Conservation (phyloP, 2,329 filamentous ascomycete species). For the Gliomastix tumulicola region DNA sequence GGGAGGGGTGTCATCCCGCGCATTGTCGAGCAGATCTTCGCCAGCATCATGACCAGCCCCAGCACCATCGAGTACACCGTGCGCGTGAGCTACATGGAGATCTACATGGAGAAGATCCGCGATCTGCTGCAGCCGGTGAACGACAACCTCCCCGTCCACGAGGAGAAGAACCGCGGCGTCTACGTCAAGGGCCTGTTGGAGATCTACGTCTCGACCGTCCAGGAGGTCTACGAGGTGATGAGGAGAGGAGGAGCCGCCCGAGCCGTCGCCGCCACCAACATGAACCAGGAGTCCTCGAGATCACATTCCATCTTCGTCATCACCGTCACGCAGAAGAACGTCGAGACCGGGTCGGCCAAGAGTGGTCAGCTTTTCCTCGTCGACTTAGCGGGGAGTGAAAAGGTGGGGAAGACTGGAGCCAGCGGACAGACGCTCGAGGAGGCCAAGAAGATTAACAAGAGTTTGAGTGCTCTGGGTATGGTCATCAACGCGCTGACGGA, state of each 20-base stretch:
- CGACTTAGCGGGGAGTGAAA: constrained; percentile 96
- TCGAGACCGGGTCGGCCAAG: constrained; percentile 92
- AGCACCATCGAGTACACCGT: constrained; percentile 98
- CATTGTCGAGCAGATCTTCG: constrained; percentile 96
- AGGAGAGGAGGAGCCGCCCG: constrained; percentile 82
- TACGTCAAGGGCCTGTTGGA: constrained; percentile 94
- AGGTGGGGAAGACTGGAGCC: constrained; percentile 96
- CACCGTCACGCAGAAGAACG: constrained; percentile 94
- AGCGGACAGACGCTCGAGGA: constrained; percentile 96
- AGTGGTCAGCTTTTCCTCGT: constrained; percentile 96
- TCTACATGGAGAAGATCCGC: constrained; percentile 98
- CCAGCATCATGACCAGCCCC: constrained; percentile 85
- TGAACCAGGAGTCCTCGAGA: constrained; percentile 97
- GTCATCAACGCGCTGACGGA: constrained; percentile 97
- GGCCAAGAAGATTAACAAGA: constrained; percentile 99
- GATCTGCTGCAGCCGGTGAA: constrained; percentile 89
- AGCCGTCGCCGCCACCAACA: constrained; percentile 94
- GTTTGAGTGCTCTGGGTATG: constrained; percentile 95
- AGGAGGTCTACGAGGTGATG: constrained; percentile 96
- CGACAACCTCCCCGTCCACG: constrained; percentile 95
- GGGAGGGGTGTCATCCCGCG: constrained; percentile 92
- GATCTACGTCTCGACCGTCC: constrained; percentile 91
- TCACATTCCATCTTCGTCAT: constrained; percentile 98
- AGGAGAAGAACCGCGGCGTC: constrained; percentile 92
- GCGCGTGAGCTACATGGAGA: constrained; percentile 98